Conservation (phyloP, 768 basidiomycete genomes). For the Infundibulicybe gibba region DNA sequence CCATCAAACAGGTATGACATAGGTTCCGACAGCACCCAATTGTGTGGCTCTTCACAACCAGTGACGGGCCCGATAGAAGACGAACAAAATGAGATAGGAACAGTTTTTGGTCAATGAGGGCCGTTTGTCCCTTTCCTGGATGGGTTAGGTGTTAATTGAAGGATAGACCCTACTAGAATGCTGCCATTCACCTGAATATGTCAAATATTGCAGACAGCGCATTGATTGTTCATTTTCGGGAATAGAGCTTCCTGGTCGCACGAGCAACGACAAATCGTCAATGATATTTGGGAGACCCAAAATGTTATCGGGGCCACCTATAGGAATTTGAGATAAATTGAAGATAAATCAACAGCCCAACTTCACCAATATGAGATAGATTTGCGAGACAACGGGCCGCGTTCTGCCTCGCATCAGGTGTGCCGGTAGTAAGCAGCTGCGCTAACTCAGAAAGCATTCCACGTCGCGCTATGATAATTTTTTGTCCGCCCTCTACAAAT, state of each 20-base stretch:
- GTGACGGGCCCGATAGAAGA: background rate
- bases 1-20: conserved; percentile 2
- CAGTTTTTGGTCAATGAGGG: background rate
- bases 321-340: background rate
- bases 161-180: background rate
- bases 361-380: background rate
- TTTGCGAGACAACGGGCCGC: conserved; percentile 2
- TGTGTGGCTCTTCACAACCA: background rate
- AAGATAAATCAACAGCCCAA: background rate
- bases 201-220: conserved; percentile 4
- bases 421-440: background rate
- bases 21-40: conserved; percentile 3
- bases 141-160: background rate
- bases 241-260: background rate
- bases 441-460: background rate
- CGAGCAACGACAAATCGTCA: background rate
- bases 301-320: too few relatives aligned
- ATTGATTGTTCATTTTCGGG: conserved; percentile 3
- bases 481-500: background rate
- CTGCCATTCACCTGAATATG: background rate
- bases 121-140: background rate
- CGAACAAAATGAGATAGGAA: background rate
- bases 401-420: conserved; percentile 2
- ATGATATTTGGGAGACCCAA: too few relatives aligned
- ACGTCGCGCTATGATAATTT: background rate